Percentiles rank a stretch among this genome's conserved stretches.
phyloP scores from a whole-genome alignment of 345 rosid species.

The Linum lewisii region DNA sequence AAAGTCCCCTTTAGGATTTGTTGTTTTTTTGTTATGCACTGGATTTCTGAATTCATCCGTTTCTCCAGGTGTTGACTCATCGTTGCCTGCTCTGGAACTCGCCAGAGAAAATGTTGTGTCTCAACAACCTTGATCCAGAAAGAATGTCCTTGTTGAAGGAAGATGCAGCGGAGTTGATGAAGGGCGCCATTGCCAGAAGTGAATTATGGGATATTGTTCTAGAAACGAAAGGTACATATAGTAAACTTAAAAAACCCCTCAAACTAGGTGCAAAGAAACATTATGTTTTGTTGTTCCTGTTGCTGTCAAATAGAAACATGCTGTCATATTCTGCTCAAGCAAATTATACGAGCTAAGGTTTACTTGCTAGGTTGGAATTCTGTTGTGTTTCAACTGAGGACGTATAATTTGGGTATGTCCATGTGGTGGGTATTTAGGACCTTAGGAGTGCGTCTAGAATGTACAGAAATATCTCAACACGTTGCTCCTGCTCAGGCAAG shows the following conservation, averaged over 20 bases:
- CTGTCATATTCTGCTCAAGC: too few species aligned
- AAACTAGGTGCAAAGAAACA: too few species aligned
- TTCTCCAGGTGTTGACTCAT: slow-evolving; percentile 66
- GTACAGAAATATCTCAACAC: slow-evolving; percentile 82
- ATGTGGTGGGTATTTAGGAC: slow-evolving; percentile 30
- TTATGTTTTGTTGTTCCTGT: too few species aligned
- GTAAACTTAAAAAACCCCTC: too few species aligned
- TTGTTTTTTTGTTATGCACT: not conserved
- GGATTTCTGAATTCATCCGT: not conserved
- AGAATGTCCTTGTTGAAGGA: slow-evolving; percentile 52
- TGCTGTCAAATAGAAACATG: too few species aligned
- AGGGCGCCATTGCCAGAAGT: slow-evolving; percentile 56
- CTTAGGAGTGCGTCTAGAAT: slow-evolving; percentile 61
- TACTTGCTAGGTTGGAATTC: too few species aligned
- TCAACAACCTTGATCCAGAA: slow-evolving; percentile 60
- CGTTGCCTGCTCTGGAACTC: slow-evolving; percentile 81
- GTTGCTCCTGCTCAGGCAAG: slow-evolving; percentile 74
- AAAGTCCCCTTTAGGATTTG: too few species aligned
- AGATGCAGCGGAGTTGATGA: slow-evolving; percentile 75
- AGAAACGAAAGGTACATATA: slow-evolving; percentile 52
- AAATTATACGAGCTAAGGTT: too few species aligned
- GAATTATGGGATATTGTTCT: slow-evolving; percentile 79
- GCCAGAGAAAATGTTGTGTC: slow-evolving; percentile 62
- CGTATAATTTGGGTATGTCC: not conserved
- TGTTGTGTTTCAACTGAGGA: too few species aligned